Conservation (phyloP, 345 rosid species). For the Rubroshorea leprosula region DNA sequence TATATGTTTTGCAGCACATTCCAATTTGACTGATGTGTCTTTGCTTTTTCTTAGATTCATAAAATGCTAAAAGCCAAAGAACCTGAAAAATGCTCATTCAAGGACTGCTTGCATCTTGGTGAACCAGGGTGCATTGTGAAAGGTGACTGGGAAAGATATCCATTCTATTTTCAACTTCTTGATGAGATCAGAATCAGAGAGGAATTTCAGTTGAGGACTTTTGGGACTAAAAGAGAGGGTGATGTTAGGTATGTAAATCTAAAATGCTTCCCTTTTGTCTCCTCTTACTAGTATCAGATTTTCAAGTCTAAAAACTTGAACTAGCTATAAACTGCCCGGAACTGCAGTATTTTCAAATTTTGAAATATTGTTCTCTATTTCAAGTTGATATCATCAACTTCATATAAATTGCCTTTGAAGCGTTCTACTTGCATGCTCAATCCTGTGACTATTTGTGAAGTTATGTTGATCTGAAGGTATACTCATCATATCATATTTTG, state of each 20-base stretch:
- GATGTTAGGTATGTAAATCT: conserved; percentile 61
- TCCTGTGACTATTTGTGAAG: neutral
- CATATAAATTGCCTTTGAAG: neutral
- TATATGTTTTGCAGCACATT: neutral
- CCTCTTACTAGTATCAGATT: too few relatives aligned
- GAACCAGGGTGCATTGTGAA: conserved; percentile 81
- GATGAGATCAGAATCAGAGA: conserved; percentile 88
- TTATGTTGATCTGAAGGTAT: neutral
- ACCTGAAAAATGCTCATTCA: conserved; percentile 62
- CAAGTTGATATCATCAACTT: too few relatives aligned
- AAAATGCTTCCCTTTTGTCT: neutral
- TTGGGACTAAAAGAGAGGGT: conserved; percentile 81
- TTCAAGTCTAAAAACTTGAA: too few relatives aligned
- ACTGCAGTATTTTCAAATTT: too few relatives aligned
- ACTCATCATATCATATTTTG: neutral
- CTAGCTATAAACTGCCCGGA: too few relatives aligned
- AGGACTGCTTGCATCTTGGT: conserved; percentile 76
- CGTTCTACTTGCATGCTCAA: neutral
- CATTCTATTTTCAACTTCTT: conserved; percentile 70
- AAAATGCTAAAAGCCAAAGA: conserved; percentile 35
- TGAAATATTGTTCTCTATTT: too few relatives aligned
- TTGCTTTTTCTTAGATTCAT: conserved; percentile 35
- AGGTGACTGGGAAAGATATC: conserved; percentile 83
- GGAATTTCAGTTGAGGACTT: conserved; percentile 79
- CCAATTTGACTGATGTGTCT: neutral